A percentile compares a stretch with the other conserved stretches of the same genome.
These are phyloP conservation scores for Xerocomus brunneocitrinus DNA, from an alignment of 768 basidiomycete species.

Conservation along the genomic window DNA sequence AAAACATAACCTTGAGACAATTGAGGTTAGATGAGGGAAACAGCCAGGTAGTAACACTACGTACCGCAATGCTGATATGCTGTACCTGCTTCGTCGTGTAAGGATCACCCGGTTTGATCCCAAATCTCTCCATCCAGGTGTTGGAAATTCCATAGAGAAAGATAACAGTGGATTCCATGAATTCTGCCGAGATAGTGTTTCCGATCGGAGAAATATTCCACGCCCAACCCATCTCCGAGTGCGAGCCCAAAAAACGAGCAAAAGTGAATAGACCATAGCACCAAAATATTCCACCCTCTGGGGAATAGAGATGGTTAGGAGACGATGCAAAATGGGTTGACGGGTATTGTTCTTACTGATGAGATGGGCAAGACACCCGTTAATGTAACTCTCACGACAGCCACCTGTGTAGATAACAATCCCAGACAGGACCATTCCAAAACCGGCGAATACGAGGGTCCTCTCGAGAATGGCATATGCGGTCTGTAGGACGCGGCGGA, in stretches of 20 bases:
- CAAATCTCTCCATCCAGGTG: constrained; percentile 97
- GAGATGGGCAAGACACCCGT: constrained; percentile 84
- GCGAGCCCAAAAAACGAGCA: constrained; percentile 91
- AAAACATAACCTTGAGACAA: constrained; percentile 71
- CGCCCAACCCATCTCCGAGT: constrained; percentile 86
- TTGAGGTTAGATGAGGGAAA: not conserved
- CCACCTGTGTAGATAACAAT: constrained; percentile 82
- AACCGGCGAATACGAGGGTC: constrained; percentile 65
- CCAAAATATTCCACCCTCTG: constrained; percentile 92
- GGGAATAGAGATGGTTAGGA: not conserved
- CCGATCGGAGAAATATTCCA: constrained; percentile 74
- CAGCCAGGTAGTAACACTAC: constrained; percentile 14
- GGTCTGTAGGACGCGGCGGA: constrained; percentile 41
- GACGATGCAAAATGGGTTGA: not conserved
- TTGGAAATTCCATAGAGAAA: constrained; percentile 88
- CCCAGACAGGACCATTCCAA: constrained; percentile 62
- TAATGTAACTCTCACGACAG: constrained; percentile 72
- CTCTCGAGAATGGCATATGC: constrained; percentile 57
- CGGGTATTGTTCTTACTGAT: constrained; percentile 59
- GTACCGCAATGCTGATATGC: constrained; percentile 88
- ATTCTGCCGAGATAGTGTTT: constrained; percentile 60
- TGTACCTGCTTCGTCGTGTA: constrained; percentile 90
- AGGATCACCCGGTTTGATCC: constrained; percentile 72
- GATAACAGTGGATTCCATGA: constrained; percentile 74
- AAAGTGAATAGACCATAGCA: constrained; percentile 85